phyloP scores from a whole-genome alignment of 208 protist genomes.

The Acanthamoeba castellanii region DNA sequence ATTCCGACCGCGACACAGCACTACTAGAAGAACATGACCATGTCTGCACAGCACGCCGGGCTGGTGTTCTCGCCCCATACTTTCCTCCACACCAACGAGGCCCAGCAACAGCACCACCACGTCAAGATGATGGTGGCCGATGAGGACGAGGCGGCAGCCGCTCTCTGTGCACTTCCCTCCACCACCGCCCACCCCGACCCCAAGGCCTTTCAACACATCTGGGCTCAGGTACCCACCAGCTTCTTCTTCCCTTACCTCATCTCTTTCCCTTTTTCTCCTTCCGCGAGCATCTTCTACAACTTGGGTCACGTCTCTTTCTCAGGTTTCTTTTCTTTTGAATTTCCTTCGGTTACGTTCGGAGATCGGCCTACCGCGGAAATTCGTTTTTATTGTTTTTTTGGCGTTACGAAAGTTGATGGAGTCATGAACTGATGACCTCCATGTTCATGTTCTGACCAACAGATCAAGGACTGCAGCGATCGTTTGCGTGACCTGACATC shows the following conservation, averaged over 20 bases:
- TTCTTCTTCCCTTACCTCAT: not conserved
- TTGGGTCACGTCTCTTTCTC: not conserved
- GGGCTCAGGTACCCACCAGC: not conserved
- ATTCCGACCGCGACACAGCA: not conserved
- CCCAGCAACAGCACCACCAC: not conserved
- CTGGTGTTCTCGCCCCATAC: constrained; percentile 8
- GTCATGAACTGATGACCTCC: too few species aligned
- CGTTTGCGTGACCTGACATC: constrained; percentile 1
- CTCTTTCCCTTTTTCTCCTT: not conserved
- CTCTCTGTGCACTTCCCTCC: constrained; percentile 3
- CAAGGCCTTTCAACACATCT: not conserved
- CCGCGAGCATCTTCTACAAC: not conserved
- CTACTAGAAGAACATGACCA: not conserved
- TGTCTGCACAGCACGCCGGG: not conserved
- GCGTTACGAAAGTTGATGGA: too few species aligned
- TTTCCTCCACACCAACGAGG: not conserved
- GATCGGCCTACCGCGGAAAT: not conserved
- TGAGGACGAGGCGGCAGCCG: constrained; percentile 16
- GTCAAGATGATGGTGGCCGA: not conserved
- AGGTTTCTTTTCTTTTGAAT: not conserved
- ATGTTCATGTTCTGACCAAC: too few species aligned
- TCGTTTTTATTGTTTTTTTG: not conserved
- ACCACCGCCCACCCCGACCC: not conserved
- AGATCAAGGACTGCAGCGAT: constrained; percentile 47
- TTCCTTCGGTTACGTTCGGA: not conserved